Percentiles rank a stretch among this genome's conserved stretches.
Conservation (phyloP, 2,329 filamentous ascomycete species). For the Verticillium dahliae region DNA sequence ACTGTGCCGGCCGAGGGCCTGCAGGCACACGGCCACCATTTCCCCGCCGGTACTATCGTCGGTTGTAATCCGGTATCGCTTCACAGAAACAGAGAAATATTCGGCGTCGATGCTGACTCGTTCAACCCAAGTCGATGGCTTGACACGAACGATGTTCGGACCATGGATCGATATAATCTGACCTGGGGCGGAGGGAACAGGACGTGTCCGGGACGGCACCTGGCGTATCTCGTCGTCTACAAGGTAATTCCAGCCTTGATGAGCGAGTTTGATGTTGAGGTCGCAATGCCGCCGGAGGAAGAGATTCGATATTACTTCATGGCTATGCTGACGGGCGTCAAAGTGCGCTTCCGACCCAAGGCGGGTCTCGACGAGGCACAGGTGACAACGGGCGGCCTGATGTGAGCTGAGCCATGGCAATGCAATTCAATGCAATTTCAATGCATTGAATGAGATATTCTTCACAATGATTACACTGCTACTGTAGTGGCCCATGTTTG, state of each 20-base stretch:
- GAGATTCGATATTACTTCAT: constrained; percentile 41
- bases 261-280: constrained; percentile 35
- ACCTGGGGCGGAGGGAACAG: constrained; percentile 46
- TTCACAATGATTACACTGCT: too few species aligned
- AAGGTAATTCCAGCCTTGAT: constrained; percentile 36
- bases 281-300: constrained; percentile 28
- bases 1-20: constrained; percentile 31
- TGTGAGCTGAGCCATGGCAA: not conserved
- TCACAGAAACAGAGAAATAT: constrained; percentile 42
- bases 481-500: too few species aligned
- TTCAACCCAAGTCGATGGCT: constrained; percentile 45
- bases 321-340: constrained; percentile 43
- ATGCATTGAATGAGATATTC: not conserved
- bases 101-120: constrained; percentile 34
- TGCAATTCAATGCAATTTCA: not conserved
- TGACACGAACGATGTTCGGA: constrained; percentile 16
- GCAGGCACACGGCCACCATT: constrained; percentile 26
- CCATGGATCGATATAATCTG: constrained; percentile 42
- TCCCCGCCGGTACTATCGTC: constrained; percentile 40
- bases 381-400: not conserved
- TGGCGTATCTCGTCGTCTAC: constrained; percentile 43
- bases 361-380: not conserved
- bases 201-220: constrained; percentile 41
- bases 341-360: constrained; percentile 27
- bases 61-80: constrained; percentile 44